Percentiles rank a stretch among this genome's conserved stretches.
Evolutionary conservation across 352 stramenopile species (phyloP).

Genomic region (Nothophytophthora sp.): DNA sequence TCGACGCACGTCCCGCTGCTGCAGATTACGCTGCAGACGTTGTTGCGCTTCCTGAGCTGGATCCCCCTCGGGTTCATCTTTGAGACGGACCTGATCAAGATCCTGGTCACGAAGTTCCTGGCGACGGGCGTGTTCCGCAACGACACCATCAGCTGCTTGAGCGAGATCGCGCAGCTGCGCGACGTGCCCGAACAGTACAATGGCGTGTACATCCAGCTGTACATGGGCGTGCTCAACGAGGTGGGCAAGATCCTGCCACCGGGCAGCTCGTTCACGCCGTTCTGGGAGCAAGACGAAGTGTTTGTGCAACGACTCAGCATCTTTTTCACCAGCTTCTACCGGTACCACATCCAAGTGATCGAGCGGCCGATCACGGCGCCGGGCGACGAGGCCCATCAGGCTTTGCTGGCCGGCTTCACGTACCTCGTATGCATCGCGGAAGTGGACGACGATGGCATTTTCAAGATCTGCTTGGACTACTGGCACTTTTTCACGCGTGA

Average conservation of each 20-base stretch:
- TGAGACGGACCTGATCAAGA: conserved; percentile 96
- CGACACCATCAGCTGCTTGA: conserved; percentile 97
- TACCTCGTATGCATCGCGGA: conserved; percentile 93
- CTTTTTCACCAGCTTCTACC: conserved; percentile 97
- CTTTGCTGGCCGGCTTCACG: conserved; percentile 92
- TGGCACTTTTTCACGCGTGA: conserved; percentile 97
- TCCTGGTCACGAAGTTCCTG: conserved; percentile 97
- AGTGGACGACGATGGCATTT: conserved; percentile 95
- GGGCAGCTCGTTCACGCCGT: conserved; percentile 92
- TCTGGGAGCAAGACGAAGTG: conserved; percentile 94
- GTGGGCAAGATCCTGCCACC: conserved; percentile 92
- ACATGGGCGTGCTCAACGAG: conserved; percentile 93
- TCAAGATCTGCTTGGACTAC: conserved; percentile 99
- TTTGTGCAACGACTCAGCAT: conserved; percentile 98
- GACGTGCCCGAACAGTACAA: conserved; percentile 95
- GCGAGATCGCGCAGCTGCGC: conserved; percentile 96
- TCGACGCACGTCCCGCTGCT: conserved; percentile 92
- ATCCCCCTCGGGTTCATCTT: conserved; percentile 99
- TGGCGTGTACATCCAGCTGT: conserved; percentile 94
- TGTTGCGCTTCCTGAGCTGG: conserved; percentile 98
- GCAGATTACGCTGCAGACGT: conserved; percentile 96
- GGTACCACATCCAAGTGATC: conserved; percentile 94
- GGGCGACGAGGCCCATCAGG: conserved; percentile 88
- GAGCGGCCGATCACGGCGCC: conserved; percentile 82
- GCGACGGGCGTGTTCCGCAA: conserved; percentile 95